phyloP scores from a whole-genome alignment of 177 flowering plant species.

The Vitis hybrid region DNA sequence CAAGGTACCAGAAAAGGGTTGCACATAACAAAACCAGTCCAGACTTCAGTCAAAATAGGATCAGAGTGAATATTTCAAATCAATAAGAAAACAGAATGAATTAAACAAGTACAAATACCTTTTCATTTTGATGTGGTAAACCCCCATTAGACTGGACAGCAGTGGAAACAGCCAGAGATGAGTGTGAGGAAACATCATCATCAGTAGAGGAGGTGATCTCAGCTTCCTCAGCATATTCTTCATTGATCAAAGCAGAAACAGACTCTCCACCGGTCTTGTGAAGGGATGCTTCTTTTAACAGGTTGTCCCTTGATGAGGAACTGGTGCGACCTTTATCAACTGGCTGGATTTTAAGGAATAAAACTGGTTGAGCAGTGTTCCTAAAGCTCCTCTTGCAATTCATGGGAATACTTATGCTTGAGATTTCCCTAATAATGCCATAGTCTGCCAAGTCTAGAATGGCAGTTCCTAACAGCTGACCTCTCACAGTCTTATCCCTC shows the following conservation, averaged over 20 bases:
- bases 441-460: constrained; percentile 77
- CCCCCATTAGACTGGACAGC: constrained; percentile 37
- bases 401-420: constrained; percentile 51
- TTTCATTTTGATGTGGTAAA: constrained; percentile 42
- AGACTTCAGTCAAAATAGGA: background rate
- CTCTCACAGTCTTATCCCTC: constrained; percentile 71
- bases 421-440: constrained; percentile 57
- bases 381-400: constrained; percentile 71
- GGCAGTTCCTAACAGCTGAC: constrained; percentile 73
- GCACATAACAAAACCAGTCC: background rate
- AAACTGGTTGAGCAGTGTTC: constrained; percentile 61
- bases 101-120: constrained; percentile 40
- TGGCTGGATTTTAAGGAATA: constrained; percentile 63
- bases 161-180: constrained; percentile 53
- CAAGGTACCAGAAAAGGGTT: too few species aligned
- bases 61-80: background rate
- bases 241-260: constrained; percentile 64
- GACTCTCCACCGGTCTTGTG: constrained; percentile 59
- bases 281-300: constrained; percentile 37
- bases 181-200: constrained; percentile 78
- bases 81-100: background rate
- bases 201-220: constrained; percentile 73
- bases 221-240: constrained; percentile 78
- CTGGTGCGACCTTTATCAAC: constrained; percentile 39
- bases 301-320: constrained; percentile 34